A percentile compares a stretch with the other conserved stretches of the same genome.
phyloP scores from a whole-genome alignment of 257 asterid species.

The Echites panduratus region DNA sequence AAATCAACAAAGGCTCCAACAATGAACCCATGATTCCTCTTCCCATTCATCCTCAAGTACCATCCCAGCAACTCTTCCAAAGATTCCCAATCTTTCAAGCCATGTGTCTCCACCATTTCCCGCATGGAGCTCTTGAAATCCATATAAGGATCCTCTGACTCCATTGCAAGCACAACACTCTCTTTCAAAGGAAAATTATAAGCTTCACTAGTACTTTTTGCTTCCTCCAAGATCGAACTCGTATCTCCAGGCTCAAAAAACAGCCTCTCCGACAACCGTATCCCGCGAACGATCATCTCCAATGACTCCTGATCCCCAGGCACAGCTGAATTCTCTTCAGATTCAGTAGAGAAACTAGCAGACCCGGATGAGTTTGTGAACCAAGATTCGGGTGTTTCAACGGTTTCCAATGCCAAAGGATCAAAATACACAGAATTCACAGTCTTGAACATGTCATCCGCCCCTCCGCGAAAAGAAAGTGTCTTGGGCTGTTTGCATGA shows the following conservation, averaged over 20 bases:
- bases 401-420: slow-evolving; percentile 27
- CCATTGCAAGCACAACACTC: slow-evolving; percentile 64
- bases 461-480: slow-evolving; percentile 28
- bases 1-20: slow-evolving; percentile 79
- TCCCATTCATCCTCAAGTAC: slow-evolving; percentile 73
- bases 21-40: slow-evolving; percentile 55
- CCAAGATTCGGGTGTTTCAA: slow-evolving; percentile 52
- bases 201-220: not conserved
- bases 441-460: slow-evolving; percentile 45
- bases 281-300: slow-evolving; percentile 50
- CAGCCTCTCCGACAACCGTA: slow-evolving; percentile 55
- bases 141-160: slow-evolving; percentile 67
- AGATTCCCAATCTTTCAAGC: slow-evolving; percentile 69
- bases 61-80: slow-evolving; percentile 73
- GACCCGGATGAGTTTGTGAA: slow-evolving; percentile 60
- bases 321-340: slow-evolving; percentile 19
- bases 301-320: slow-evolving; percentile 20
- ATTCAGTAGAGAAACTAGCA: slow-evolving; percentile 37
- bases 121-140: slow-evolving; percentile 87
- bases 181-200: slow-evolving; percentile 49
- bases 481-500: slow-evolving; percentile 34
- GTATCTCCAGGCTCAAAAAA: slow-evolving; percentile 68
- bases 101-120: slow-evolving; percentile 84
- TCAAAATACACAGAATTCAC: slow-evolving; percentile 65
- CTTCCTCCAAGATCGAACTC: slow-evolving; percentile 29